These are phyloP conservation scores for Trametes gibbosa DNA, from an alignment of 768 basidiomycete genomes.

Conservation along the genomic window DNA sequence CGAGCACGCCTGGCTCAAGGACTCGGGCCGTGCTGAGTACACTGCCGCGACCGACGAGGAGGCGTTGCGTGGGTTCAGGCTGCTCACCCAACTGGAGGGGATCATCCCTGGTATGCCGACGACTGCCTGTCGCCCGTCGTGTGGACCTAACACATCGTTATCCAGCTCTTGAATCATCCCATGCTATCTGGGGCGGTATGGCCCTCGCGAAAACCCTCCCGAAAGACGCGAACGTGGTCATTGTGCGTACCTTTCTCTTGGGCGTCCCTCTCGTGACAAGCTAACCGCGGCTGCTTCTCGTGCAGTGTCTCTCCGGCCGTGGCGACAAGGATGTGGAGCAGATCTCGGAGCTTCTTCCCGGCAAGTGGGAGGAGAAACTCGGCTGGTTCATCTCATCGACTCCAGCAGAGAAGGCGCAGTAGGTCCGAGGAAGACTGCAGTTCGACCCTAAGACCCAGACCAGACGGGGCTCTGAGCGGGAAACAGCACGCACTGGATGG, in stretches of 20 bases:
- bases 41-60: conserved; percentile 92
- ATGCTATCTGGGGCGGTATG: conserved; percentile 93
- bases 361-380: conserved; percentile 89
- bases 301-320: conserved; percentile 86
- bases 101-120: conserved; percentile 82
- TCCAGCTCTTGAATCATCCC: conserved; percentile 88
- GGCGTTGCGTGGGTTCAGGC: conserved; percentile 87
- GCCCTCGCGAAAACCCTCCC: conserved; percentile 80
- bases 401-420: neutral
- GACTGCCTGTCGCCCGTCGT: neutral
- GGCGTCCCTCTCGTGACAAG: neutral
- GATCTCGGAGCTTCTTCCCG: conserved; percentile 88
- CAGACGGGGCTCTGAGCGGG: neutral
- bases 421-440: neutral
- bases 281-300: neutral
- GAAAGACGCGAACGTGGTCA: conserved; percentile 83
- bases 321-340: conserved; percentile 99
- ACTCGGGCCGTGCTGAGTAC: conserved; percentile 91
- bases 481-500: neutral
- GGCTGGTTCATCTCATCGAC: conserved; percentile 59
- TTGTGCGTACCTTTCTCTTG: conserved; percentile 53
- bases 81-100: conserved; percentile 90
- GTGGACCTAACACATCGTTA: neutral
- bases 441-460: too few species aligned
- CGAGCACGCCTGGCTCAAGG: conserved; percentile 97